These are phyloP conservation scores for Nymphaea thermarum DNA, from an alignment of 164 flowering plant species.

Conservation along the genomic window DNA sequence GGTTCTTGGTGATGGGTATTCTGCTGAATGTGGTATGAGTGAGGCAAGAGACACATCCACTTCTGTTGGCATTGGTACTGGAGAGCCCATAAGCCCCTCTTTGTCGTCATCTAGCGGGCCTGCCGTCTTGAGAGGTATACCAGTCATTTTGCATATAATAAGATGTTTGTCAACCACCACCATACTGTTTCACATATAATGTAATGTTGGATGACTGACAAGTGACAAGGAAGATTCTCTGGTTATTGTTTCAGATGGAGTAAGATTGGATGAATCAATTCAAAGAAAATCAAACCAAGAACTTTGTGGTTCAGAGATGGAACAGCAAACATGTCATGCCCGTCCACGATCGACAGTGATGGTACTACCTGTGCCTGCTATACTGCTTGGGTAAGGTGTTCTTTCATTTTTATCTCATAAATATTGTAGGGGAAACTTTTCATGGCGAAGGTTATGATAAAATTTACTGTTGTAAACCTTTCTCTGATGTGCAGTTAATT, in stretches of 20 bases:
- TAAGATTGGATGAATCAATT: conserved; percentile 43
- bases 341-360: conserved; percentile 34
- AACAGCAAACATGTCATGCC: no score
- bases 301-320: conserved; percentile 26
- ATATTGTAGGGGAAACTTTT: neutral
- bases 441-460: neutral
- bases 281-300: conserved; percentile 56
- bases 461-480: no score
- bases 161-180: neutral
- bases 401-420: neutral
- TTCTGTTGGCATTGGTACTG: conserved; percentile 29
- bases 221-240: conserved; percentile 8
- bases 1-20: conserved; percentile 41
- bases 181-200: no score
- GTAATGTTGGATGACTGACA: neutral
- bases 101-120: conserved; percentile 44
- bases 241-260: conserved; percentile 32
- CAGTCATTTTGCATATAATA: neutral
- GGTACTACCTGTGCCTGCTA: conserved; percentile 76
- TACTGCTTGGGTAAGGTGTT: conserved; percentile 91
- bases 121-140: conserved; percentile 54
- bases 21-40: conserved; percentile 54
- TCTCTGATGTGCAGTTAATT: no score
- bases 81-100: conserved; percentile 67
- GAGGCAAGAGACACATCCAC: conserved; percentile 66